These are phyloP conservation scores for Angomonas deanei DNA, from an alignment of 208 protist species.

Conservation along the genomic window DNA sequence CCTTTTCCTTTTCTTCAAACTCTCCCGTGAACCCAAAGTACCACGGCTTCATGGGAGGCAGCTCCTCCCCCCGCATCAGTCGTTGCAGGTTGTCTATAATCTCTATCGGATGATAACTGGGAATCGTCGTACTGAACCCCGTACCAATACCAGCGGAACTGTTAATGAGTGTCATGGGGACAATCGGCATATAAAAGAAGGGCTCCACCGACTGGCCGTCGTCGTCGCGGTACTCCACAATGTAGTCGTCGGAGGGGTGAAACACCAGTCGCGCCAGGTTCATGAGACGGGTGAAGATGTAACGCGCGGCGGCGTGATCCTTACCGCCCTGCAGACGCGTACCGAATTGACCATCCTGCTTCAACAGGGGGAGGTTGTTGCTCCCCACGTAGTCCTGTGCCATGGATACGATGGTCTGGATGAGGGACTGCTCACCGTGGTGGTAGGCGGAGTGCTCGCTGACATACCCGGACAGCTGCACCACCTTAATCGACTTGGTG, in stretches of 20 bases:
- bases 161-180: slow-evolving; percentile 99
- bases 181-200: slow-evolving; percentile 97
- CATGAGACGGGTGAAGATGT: slow-evolving; percentile 99
- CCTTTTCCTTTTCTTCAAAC: slow-evolving; percentile 79
- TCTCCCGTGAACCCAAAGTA: slow-evolving; percentile 96
- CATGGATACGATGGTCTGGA: slow-evolving; percentile 98
- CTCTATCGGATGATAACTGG: slow-evolving; percentile 98
- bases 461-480: slow-evolving; percentile 99
- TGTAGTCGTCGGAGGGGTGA: slow-evolving; percentile 95
- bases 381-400: slow-evolving; percentile 98
- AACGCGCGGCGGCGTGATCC: slow-evolving; percentile 97
- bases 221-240: slow-evolving; percentile 98
- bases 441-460: slow-evolving; percentile 99
- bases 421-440: slow-evolving; percentile 98
- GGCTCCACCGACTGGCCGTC: slow-evolving; percentile 99
- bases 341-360: slow-evolving; percentile 99
- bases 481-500: slow-evolving; percentile 98
- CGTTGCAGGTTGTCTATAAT: slow-evolving; percentile 90
- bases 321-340: slow-evolving; percentile 97
- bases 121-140: slow-evolving; percentile 98
- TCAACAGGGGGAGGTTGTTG: slow-evolving; percentile 99
- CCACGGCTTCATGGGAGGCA: slow-evolving; percentile 93
- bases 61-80: slow-evolving; percentile 81
- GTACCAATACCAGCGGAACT: slow-evolving; percentile 99
- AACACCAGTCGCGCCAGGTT: slow-evolving; percentile 94